Evolutionary conservation across 2,329 filamentous ascomycete genomes (phyloP).

Genomic region (Stagonosporopsis tanaceti): DNA sequence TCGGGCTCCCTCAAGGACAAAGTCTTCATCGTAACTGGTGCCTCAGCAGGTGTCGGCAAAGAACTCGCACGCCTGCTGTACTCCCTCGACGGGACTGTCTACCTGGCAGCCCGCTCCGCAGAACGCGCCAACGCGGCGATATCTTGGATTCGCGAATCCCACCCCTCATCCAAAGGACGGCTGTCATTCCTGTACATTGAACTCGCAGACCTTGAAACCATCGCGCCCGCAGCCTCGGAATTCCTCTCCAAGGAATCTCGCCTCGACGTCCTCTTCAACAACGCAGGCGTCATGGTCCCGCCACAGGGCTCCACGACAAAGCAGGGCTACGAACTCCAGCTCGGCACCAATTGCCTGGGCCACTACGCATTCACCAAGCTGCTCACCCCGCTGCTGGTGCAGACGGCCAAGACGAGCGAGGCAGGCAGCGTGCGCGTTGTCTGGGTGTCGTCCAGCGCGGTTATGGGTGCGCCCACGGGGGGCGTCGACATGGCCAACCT

Average conservation of each 20-base stretch:
- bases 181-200: conserved; percentile 46
- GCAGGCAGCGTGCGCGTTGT: conserved; percentile 46
- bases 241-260: conserved; percentile 51
- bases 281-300: conserved; percentile 46
- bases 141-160: conserved; percentile 51
- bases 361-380: conserved; percentile 53
- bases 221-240: conserved; percentile 44
- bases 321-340: conserved; percentile 41
- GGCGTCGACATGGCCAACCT: conserved; percentile 32
- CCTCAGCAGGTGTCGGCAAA: conserved; percentile 59
- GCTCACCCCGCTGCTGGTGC: conserved; percentile 46
- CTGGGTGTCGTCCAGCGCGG: conserved; percentile 35
- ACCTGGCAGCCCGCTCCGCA: conserved; percentile 60
- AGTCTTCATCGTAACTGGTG: conserved; percentile 63
- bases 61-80: conserved; percentile 65
- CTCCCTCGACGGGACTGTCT: conserved; percentile 62
- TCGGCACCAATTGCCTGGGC: conserved; percentile 53
- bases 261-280: conserved; percentile 54
- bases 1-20: conserved; percentile 48
- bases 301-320: conserved; percentile 33
- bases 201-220: conserved; percentile 54
- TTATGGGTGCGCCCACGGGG: conserved; percentile 20
- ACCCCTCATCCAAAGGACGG: conserved; percentile 33
- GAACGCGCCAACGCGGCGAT: conserved; percentile 51
- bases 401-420: conserved; percentile 38